phyloP scores from a whole-genome alignment of 2,329 filamentous ascomycete genomes.

The Diaporthe capsici region DNA sequence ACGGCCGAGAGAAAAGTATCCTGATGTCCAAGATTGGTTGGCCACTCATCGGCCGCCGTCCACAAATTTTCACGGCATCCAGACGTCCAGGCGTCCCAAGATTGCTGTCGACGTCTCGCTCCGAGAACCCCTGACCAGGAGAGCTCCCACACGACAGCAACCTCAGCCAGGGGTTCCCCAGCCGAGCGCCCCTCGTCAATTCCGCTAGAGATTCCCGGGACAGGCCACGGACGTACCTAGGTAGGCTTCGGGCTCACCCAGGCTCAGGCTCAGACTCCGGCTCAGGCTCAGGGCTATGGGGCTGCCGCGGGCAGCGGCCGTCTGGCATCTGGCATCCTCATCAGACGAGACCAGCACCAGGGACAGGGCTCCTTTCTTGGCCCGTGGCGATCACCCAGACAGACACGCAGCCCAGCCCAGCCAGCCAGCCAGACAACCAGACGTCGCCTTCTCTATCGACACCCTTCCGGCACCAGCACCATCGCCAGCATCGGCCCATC shows the following conservation, averaged over 20 bases:
- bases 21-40: not conserved
- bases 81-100: conserved; percentile 1
- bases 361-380: conserved; percentile 26
- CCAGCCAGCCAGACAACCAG: conserved; percentile 5
- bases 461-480: conserved; percentile 22
- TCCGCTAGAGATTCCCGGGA: conserved; percentile 17
- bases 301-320: conserved; percentile 24
- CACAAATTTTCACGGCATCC: not conserved
- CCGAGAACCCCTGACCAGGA: conserved; percentile 24
- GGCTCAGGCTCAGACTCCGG: conserved; percentile 3
- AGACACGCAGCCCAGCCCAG: conserved; percentile 10
- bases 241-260: not conserved
- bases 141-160: conserved; percentile 12
- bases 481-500: conserved; percentile 9
- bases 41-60: conserved; percentile 19
- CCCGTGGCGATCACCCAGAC: conserved; percentile 29
- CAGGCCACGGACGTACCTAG: conserved; percentile 2
- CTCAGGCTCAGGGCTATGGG: conserved; percentile 1
- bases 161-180: conserved; percentile 31
- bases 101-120: conserved; percentile 22
- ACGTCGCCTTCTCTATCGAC: conserved; percentile 10
- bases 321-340: conserved; percentile 20
- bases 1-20: conserved; percentile 5
- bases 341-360: conserved; percentile 17
- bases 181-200: conserved; percentile 14